These are phyloP conservation scores for Saussurea involucrata DNA, from an alignment of 129 eudicot genomes.

Conservation along the genomic window DNA sequence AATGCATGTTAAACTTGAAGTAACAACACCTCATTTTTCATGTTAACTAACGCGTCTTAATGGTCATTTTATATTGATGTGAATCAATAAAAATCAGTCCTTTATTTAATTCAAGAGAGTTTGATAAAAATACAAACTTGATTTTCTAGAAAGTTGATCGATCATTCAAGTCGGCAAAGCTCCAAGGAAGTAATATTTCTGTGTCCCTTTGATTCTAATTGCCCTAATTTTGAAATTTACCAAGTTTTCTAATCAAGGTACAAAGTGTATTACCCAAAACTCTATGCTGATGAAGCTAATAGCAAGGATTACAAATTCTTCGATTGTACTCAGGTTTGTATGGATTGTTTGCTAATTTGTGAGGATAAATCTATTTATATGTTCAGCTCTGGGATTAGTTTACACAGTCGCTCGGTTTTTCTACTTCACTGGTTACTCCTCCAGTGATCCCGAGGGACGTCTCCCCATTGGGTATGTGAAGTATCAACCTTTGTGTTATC, in stretches of 20 bases:
- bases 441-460: slow-evolving; percentile 68
- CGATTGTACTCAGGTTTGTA: slow-evolving; percentile 75
- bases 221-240: background rate
- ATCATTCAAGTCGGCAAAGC: slow-evolving; percentile 27
- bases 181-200: slow-evolving; percentile 19
- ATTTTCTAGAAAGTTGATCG: no score
- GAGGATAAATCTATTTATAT: slow-evolving; percentile 16
- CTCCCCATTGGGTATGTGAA: slow-evolving; percentile 58
- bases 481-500: background rate
- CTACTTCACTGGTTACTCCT: slow-evolving; percentile 80
- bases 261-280: slow-evolving; percentile 58
- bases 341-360: background rate
- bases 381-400: slow-evolving; percentile 41
- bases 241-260: slow-evolving; percentile 42
- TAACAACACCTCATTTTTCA: no score
- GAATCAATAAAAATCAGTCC: no score
- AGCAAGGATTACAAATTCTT: slow-evolving; percentile 79
- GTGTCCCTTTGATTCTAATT: background rate
- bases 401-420: slow-evolving; percentile 50
- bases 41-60: no score
- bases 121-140: no score
- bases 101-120: no score
- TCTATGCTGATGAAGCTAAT: slow-evolving; percentile 81
- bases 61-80: no score
- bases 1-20: no score